Evolutionary conservation across 179 eudicot genomes (phyloP).

Genomic region (Beta lomatogona): DNA sequence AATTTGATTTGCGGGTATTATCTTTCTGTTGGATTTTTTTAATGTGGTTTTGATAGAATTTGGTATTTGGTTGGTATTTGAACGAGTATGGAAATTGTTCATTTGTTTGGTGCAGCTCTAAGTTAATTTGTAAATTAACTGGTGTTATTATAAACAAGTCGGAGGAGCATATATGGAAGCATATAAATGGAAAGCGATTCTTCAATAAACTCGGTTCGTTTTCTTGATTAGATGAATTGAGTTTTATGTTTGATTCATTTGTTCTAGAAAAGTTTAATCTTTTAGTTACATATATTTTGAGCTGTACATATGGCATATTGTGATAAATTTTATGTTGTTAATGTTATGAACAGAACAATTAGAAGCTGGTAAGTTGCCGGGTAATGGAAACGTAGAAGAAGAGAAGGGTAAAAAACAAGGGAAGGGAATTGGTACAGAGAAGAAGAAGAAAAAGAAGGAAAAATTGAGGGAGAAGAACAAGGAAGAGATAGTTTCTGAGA

Average conservation of each 20-base stretch:
- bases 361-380: conserved; percentile 55
- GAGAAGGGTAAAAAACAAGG: conserved; percentile 34
- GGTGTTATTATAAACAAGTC: conserved; percentile 74
- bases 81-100: too few species aligned
- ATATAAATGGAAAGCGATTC: conserved; percentile 84
- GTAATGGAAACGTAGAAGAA: conserved; percentile 36
- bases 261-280: background rate
- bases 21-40: background rate
- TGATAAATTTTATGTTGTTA: conserved; percentile 3
- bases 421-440: conserved; percentile 29
- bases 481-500: conserved; percentile 53
- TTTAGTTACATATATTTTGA: background rate
- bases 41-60: background rate
- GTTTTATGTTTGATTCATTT: background rate
- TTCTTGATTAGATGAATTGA: background rate
- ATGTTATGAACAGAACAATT: conserved; percentile 57
- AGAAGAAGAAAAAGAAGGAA: conserved; percentile 37
- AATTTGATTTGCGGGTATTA: conserved; percentile 8
- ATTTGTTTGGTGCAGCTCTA: conserved; percentile 46
- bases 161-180: conserved; percentile 99
- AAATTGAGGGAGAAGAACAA: conserved; percentile 38
- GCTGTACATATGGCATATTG: background rate
- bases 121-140: conserved; percentile 78
- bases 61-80: too few species aligned
- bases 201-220: conserved; percentile 77